Percentiles rank a stretch among this genome's conserved stretches.
Evolutionary conservation across 2,329 filamentous ascomycete species (phyloP).

Genomic region (Neophaeococcomyces mojaviensis): DNA sequence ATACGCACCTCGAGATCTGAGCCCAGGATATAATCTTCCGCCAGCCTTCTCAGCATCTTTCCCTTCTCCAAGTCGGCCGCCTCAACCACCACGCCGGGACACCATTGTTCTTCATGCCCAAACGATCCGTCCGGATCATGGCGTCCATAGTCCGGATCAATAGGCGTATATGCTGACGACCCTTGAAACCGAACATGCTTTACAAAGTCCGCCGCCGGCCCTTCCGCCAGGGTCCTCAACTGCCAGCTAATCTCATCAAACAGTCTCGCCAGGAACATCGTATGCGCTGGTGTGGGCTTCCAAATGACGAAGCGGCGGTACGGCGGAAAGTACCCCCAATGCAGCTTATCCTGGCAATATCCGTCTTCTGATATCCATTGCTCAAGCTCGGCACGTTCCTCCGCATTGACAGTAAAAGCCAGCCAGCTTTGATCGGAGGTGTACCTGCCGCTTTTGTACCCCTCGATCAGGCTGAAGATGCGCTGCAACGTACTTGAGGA

Average conservation of each 20-base stretch:
- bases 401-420: too few relatives aligned
- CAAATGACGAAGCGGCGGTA: background rate
- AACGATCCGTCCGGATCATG: slow-evolving; percentile 14
- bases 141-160: background rate
- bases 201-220: background rate
- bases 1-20: background rate
- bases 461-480: too few relatives aligned
- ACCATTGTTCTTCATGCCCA: slow-evolving; percentile 18
- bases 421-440: too few relatives aligned
- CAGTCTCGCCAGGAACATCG: background rate
- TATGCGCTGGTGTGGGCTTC: background rate
- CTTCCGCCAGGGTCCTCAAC: background rate
- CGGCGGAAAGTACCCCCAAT: background rate
- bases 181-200: background rate
- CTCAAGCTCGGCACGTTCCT: too few relatives aligned
- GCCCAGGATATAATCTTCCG: background rate
- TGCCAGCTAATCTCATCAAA: background rate
- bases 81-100: slow-evolving; percentile 26
- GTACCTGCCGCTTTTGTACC: too few relatives aligned
- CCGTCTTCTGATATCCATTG: too few relatives aligned
- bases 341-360: too few relatives aligned
- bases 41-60: slow-evolving; percentile 19
- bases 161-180: background rate
- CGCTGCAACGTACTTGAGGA: too few relatives aligned
- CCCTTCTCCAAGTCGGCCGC: slow-evolving; percentile 28